Base-by-base conservation (phyloP, 1,284 basidiomycete genomes). In the Sanghuangporus baumii region DNA sequence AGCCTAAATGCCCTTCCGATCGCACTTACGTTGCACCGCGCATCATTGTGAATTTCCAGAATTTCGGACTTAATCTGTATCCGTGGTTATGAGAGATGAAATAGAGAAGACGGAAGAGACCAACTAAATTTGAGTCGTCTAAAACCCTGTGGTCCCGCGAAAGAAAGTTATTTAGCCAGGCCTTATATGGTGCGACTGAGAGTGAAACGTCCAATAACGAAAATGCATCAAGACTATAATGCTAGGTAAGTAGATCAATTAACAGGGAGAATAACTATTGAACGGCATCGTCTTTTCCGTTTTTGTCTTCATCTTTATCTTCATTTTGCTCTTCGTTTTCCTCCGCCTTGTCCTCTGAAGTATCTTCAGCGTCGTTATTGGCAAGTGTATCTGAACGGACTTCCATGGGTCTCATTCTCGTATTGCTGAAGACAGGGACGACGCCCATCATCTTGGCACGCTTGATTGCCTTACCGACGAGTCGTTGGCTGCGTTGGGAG, bases 391-490 rank as follows among this genome's bases (percentile, higher is more conserved):
- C n/a, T 41, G 40, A 9, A 41, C n/a, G 11, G 11, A n/a, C 40
- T 12, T 2, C n/a, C 6, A 46, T 1, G 2, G 48, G 52, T 12
- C 26, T 55, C n/a, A 26, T n/a, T 11, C n/a, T 40, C 23, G n/a
- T 14, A 26, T 61, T 82, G 72, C 84, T 86, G 69, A 86, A 81
- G 50, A 84, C 71, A 3, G 93, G 90, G 65, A 98, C 84, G 64
- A 96, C 73, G 54, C 96, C 96, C 90, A 98, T 96, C 79, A 89
- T 91, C 75, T 93, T 92, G 59, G 96, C 93, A 61, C 96, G 81
- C 62, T 93, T 85, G 63, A 98, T 90, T 43, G 96, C 92, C 76
- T 96, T 96, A 54, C 87, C 91, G 3, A 98, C 71, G 66, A 81
- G 80, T 51, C 94, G 81, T 74, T 98, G 96, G 66, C 79, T 91